Percentiles rank a stretch among this genome's conserved stretches.
Evolutionary conservation across 805 yeast genomes (phyloP).

Genomic region (Candida ficus): DNA sequence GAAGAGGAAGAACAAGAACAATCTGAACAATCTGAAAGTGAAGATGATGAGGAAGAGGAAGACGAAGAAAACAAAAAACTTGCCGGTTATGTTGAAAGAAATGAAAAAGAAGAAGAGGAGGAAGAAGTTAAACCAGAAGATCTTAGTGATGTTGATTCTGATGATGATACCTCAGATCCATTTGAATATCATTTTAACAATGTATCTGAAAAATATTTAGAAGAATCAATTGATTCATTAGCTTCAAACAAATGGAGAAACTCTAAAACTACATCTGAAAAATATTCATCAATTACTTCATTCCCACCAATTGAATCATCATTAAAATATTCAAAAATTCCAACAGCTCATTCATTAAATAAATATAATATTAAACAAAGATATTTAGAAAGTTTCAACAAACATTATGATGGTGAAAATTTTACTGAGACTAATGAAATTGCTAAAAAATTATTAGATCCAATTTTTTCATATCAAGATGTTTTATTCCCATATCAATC

Average conservation of each 20-base stretch:
- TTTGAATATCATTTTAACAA: slow-evolving; percentile 72
- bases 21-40: slow-evolving; percentile 21
- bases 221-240: slow-evolving; percentile 31
- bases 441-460: slow-evolving; percentile 52
- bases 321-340: slow-evolving; percentile 17
- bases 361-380: slow-evolving; percentile 45
- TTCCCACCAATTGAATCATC: slow-evolving; percentile 22
- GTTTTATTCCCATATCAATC: slow-evolving; percentile 53
- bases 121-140: slow-evolving; percentile 26
- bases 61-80: slow-evolving; percentile 25
- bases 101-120: slow-evolving; percentile 17
- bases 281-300: slow-evolving; percentile 19
- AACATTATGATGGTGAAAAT: slow-evolving; percentile 13
- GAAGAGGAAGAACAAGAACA: slow-evolving; percentile 16
- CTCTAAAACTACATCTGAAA: slow-evolving; percentile 18
- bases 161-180: slow-evolving; percentile 54
- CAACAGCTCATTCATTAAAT: slow-evolving; percentile 21
- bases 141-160: slow-evolving; percentile 28
- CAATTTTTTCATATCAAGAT: slow-evolving; percentile 72
- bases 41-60: slow-evolving; percentile 30
- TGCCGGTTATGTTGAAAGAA: slow-evolving; percentile 20
- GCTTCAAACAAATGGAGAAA: slow-evolving; percentile 20
- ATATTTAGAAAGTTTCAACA: slow-evolving; percentile 25
- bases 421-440: slow-evolving; percentile 30
- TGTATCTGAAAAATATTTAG: slow-evolving; percentile 31